Base-by-base conservation (phyloP, 176 grass and related monocot species). In the Eleusine indica region DNA sequence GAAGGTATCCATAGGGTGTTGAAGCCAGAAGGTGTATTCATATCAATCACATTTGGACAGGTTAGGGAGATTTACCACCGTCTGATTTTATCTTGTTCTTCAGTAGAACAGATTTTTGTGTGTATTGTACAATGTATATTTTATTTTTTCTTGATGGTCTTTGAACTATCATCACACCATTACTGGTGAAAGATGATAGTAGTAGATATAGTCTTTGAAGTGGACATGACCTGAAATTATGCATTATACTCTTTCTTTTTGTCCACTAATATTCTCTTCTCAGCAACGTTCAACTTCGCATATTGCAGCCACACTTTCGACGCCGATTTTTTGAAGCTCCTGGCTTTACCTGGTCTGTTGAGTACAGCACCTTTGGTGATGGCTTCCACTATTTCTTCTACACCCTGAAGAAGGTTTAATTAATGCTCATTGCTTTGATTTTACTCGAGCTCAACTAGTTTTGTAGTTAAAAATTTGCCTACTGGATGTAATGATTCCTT, bases 371-470 rank as follows among this genome's bases (percentile, higher is more conserved):
- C 37, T 98, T 98, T 71, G 96, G 96, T 0, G 93, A 94, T 70
- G 83, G 73, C 47, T 98, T 98, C 81, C 91, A 98, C 79, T 98
- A 98, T 76, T 98, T 95, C 74, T 93, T 98, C 53, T 95, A 95
- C 72, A 93, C 66, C 13, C 85, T 98, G 39, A 87, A 83, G 66
- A 95, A 95, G 93, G 95, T 97, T 97, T 74, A 75, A 19, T 81
- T 86, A 22, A 0, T 1, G n/a, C 0, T 3, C 19, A 14, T 71
- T 60, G 71, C 19, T 39, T 89, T 58, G 22, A 66, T 71, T 78
- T 66, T 14, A 4, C 35, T 62, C 13, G 1, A 84, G 7, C 7
- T 78, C 39, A 73, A 42, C 5, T 58, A 0, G 16, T 52, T 49
- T 57, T 29, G 12, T 11, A 29, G 22, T 13, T 4, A 43, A 4